These are phyloP conservation scores for Saprolegnia diclina DNA, from an alignment of 352 stramenopile species.

Conservation along the genomic window DNA sequence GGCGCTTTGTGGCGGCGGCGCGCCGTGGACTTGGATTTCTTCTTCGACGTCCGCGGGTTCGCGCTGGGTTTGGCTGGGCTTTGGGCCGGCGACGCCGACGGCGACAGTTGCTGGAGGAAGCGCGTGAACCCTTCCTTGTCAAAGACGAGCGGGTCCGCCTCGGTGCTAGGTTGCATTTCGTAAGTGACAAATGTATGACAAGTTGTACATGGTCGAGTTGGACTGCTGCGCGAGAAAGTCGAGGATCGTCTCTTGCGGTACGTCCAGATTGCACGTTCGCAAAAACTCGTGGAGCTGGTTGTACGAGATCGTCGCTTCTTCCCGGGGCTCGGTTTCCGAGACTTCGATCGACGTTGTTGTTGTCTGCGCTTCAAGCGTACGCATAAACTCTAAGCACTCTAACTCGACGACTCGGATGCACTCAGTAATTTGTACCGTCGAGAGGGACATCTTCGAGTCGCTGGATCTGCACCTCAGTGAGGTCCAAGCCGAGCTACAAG, in stretches of 20 bases:
- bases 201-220: background rate
- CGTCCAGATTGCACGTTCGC: constrained; percentile 14
- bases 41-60: background rate
- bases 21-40: constrained; percentile 21
- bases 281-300: constrained; percentile 25
- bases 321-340: background rate
- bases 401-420: background rate
- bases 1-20: background rate
- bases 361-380: background rate
- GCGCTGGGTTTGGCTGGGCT: background rate
- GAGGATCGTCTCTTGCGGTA: constrained; percentile 8
- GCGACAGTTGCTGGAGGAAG: constrained; percentile 3
- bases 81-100: background rate
- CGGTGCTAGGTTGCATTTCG: background rate
- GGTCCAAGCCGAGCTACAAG: constrained; percentile 11
- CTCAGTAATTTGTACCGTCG: background rate
- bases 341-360: background rate
- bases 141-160: constrained; percentile 1
- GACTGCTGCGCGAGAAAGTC: constrained; percentile 5
- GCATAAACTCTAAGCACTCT: constrained; percentile 12
- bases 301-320: constrained; percentile 15
- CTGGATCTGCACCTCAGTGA: constrained; percentile 19
- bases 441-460: constrained; percentile 17
- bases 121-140: constrained; percentile 15
- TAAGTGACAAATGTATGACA: background rate